Evolutionary conservation across 129 eudicot species (phyloP).

Genomic region (Deinandra increscens): DNA sequence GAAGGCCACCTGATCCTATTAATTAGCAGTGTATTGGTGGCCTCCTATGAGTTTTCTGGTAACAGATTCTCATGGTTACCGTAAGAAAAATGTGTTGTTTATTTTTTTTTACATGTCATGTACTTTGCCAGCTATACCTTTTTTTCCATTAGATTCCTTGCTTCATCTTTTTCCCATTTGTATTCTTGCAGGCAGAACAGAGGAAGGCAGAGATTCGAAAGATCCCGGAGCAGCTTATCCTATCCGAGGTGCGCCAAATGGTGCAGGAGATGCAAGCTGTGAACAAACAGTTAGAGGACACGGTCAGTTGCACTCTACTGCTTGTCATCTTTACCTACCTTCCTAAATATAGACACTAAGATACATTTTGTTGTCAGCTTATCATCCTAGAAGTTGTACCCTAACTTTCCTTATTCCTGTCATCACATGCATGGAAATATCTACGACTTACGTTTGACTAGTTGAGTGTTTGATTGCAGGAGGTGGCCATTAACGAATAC

Average conservation of each 20-base stretch:
- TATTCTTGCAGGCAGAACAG: conserved; percentile 50
- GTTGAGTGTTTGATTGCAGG: conserved; percentile 41
- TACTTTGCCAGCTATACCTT: background rate
- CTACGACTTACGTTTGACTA: background rate
- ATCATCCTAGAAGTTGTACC: too few relatives aligned
- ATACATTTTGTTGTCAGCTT: background rate
- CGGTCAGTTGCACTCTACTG: conserved; percentile 44
- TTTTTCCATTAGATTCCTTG: background rate
- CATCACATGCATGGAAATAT: background rate
- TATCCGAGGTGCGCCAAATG: conserved; percentile 89
- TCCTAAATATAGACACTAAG: background rate
- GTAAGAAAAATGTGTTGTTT: background rate
- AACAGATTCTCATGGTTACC: too few relatives aligned
- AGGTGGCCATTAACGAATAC: conserved; percentile 65
- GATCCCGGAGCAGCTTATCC: conserved; percentile 79
- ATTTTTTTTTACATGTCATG: background rate
- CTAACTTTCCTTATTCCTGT: too few relatives aligned
- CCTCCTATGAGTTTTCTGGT: too few relatives aligned
- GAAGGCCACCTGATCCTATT: too few relatives aligned
- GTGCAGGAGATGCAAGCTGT: conserved; percentile 88
- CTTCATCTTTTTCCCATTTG: background rate
- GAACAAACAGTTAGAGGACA: conserved; percentile 81
- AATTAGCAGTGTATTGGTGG: too few relatives aligned
- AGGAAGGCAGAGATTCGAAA: conserved; percentile 59
- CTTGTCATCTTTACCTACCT: background rate